These are phyloP conservation scores for Phytophthora litchii DNA, from an alignment of 352 stramenopile species.

Conservation along the genomic window DNA sequence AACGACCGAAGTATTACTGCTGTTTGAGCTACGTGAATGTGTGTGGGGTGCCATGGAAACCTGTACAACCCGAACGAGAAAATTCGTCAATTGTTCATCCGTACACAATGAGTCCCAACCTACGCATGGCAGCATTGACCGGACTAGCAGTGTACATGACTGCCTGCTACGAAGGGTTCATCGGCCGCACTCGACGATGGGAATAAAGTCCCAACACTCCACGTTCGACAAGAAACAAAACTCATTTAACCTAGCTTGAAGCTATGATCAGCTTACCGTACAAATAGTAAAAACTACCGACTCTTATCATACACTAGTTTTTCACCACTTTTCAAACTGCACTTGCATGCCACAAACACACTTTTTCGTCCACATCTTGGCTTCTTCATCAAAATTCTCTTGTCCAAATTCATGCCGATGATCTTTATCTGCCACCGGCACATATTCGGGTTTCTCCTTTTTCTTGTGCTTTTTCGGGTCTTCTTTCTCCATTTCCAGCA, in stretches of 20 bases:
- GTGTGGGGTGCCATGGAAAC: constrained; percentile 48
- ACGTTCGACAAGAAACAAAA: constrained; percentile 4
- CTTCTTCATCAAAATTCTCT: constrained; percentile 45
- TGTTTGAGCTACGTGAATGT: constrained; percentile 83
- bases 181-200: constrained; percentile 52
- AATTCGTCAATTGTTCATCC: constrained; percentile 11
- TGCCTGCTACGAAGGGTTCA: constrained; percentile 62
- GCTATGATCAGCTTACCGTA: constrained; percentile 5
- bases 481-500: constrained; percentile 23
- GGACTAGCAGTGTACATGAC: constrained; percentile 68
- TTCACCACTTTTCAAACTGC: constrained; percentile 79
- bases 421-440: constrained; percentile 53
- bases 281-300: constrained; percentile 24
- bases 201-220: constrained; percentile 23
- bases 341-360: constrained; percentile 68
- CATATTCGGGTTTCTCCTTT: constrained; percentile 28
- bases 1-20: constrained; percentile 76
- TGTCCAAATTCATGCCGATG: constrained; percentile 62
- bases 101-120: constrained; percentile 37
- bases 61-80: constrained; percentile 5
- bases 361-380: constrained; percentile 54
- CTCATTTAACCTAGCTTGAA: constrained; percentile 17
- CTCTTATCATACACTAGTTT: constrained; percentile 26
- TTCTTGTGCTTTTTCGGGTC: constrained; percentile 7
- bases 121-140: constrained; percentile 49